phyloP scores from a whole-genome alignment of 768 basidiomycete genomes.

The Mycena floridula region DNA sequence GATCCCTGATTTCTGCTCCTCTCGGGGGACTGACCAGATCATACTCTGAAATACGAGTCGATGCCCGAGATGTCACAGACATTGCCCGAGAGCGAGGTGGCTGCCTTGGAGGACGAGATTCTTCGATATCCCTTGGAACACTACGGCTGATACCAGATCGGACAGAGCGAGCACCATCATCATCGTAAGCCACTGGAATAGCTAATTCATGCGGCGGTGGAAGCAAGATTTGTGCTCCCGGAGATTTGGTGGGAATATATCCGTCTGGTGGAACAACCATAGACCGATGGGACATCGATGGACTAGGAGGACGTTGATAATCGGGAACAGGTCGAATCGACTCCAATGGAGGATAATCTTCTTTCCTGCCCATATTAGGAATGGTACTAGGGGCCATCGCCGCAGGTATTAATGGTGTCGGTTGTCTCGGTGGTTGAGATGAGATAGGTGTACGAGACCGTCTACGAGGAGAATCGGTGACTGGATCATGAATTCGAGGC shows the following conservation, averaged over 20 bases:
- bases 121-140: too few species aligned
- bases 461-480: background rate
- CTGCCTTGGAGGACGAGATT: constrained; percentile 14
- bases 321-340: background rate
- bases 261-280: constrained; percentile 38
- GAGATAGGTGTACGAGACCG: background rate
- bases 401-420: background rate
- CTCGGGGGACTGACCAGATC: constrained; percentile 30
- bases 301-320: constrained; percentile 1
- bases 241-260: constrained; percentile 38
- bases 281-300: constrained; percentile 15
- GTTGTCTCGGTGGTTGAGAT: too few species aligned
- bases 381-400: background rate
- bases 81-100: constrained; percentile 9
- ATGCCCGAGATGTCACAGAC: constrained; percentile 23
- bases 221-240: constrained; percentile 34
- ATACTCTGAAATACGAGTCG: constrained; percentile 30
- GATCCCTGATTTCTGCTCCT: background rate
- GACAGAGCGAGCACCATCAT: too few species aligned
- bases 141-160: too few species aligned
- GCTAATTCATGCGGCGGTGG: constrained; percentile 47
- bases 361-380: background rate
- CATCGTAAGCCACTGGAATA: background rate
- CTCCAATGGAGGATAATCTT: background rate
- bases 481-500: background rate